phyloP scores from a whole-genome alignment of 148 eudicot species.

The Selenicereus undatus region DNA sequence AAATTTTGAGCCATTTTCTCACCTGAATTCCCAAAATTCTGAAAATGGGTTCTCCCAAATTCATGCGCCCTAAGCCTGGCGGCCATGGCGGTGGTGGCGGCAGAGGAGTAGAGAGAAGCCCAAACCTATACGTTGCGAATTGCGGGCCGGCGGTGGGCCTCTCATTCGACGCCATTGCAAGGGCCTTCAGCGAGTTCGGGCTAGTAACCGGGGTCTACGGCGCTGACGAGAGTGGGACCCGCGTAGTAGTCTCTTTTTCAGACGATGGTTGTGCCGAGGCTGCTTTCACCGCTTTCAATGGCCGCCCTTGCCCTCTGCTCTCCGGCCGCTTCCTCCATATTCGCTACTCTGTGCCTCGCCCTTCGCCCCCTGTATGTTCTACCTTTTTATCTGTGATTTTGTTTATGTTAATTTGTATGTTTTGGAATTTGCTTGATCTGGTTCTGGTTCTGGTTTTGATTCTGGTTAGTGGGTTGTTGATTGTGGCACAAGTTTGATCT shows the following conservation, averaged over 20 bases:
- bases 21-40: not conserved
- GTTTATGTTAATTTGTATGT: not conserved
- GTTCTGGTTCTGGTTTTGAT: not conserved
- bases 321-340: slow-evolving; percentile 69
- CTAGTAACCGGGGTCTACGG: slow-evolving; percentile 58
- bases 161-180: slow-evolving; percentile 51
- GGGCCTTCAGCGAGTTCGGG: slow-evolving; percentile 61
- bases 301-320: slow-evolving; percentile 51
- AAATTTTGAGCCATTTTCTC: no score
- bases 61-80: slow-evolving; percentile 50
- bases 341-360: slow-evolving; percentile 61
- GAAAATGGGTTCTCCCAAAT: slow-evolving; percentile 55
- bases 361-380: slow-evolving; percentile 42
- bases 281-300: slow-evolving; percentile 62
- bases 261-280: slow-evolving; percentile 50
- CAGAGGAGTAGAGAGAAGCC: slow-evolving; percentile 21
- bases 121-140: slow-evolving; percentile 83
- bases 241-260: slow-evolving; percentile 69
- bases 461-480: not conserved
- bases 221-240: slow-evolving; percentile 80
- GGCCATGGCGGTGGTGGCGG: slow-evolving; percentile 7
- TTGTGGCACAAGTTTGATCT: not conserved
- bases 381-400: not conserved
- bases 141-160: slow-evolving; percentile 95
- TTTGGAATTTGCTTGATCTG: no score